Evolutionary conservation across 352 stramenopile species (phyloP).

Genomic region (Phytophthora palmivora): DNA sequence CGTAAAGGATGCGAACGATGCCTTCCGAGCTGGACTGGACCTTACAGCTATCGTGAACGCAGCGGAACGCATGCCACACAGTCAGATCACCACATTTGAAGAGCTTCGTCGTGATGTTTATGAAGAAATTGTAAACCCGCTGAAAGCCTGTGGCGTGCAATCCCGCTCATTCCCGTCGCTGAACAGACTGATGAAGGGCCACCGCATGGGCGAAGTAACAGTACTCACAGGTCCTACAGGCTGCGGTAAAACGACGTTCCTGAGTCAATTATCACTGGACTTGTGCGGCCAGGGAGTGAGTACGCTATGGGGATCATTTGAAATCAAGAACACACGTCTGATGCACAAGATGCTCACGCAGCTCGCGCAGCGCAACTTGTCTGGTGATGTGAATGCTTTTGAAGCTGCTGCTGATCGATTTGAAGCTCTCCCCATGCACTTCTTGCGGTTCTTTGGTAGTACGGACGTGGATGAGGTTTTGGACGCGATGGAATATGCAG

Average conservation of each 20-base stretch:
- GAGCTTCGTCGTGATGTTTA: constrained; percentile 93
- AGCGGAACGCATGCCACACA: constrained; percentile 90
- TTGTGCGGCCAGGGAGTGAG: constrained; percentile 96
- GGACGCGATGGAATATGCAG: constrained; percentile 98
- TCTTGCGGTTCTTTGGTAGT: constrained; percentile 98
- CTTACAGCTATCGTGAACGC: constrained; percentile 86
- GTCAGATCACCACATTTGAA: constrained; percentile 94
- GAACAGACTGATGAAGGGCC: constrained; percentile 96
- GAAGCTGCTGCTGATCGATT: constrained; percentile 90
- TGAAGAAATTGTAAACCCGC: constrained; percentile 95
- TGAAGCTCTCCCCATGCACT: constrained; percentile 96
- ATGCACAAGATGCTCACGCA: constrained; percentile 99
- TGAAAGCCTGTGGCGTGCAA: constrained; percentile 93
- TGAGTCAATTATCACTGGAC: constrained; percentile 92
- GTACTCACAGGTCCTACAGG: constrained; percentile 98
- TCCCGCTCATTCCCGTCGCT: constrained; percentile 95
- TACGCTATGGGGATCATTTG: constrained; percentile 99
- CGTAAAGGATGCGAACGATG: constrained; percentile 99
- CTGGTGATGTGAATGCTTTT: constrained; percentile 80
- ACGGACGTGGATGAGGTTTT: constrained; percentile 96
- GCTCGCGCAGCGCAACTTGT: constrained; percentile 76
- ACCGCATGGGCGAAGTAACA: constrained; percentile 97
- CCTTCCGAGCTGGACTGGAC: constrained; percentile 91
- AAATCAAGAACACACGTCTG: constrained; percentile 98
- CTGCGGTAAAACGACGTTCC: constrained; percentile 94